These are phyloP conservation scores for Myriosclerotinia curreyana DNA, from an alignment of 2,329 filamentous ascomycete species.

Conservation along the genomic window DNA sequence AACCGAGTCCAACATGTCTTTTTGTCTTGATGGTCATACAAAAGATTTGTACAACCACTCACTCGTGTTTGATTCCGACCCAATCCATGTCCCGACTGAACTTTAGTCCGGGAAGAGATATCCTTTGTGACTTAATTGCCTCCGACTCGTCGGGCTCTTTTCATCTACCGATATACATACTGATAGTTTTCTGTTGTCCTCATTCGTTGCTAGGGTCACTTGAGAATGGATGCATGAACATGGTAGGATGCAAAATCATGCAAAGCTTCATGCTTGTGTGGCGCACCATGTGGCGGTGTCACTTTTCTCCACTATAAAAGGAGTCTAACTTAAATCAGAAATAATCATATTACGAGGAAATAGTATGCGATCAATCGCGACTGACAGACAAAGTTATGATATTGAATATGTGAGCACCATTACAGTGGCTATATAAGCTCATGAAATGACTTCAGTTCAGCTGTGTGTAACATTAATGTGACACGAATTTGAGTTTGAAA, in stretches of 20 bases:
- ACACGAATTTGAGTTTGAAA: background rate
- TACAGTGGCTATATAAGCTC: background rate
- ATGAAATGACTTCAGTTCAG: background rate
- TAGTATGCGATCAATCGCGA: conserved; percentile 6
- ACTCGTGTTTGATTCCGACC: conserved; percentile 13
- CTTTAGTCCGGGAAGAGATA: background rate
- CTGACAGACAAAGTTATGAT: background rate
- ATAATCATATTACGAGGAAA: conserved; percentile 1
- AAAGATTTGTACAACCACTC: conserved; percentile 4
- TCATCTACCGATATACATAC: conserved; percentile 8
- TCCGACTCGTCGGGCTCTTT: background rate
- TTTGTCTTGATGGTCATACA: conserved; percentile 1
- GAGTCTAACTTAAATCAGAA: background rate
- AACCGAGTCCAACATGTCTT: background rate
- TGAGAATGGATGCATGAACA: background rate
- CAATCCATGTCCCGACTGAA: conserved; percentile 9
- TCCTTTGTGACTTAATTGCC: background rate
- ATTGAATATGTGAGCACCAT: background rate
- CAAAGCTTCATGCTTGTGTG: background rate
- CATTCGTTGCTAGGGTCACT: background rate
- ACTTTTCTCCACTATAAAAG: no score
- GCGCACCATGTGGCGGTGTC: background rate
- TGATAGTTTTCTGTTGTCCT: background rate
- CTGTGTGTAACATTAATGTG: conserved; percentile 1
- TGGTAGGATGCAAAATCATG: background rate